Percentiles rank a stretch among this genome's conserved stretches.
These are phyloP conservation scores for Saccharomycopsis synnaedendra DNA, from an alignment of 805 yeast genomes.

Conservation along the genomic window DNA sequence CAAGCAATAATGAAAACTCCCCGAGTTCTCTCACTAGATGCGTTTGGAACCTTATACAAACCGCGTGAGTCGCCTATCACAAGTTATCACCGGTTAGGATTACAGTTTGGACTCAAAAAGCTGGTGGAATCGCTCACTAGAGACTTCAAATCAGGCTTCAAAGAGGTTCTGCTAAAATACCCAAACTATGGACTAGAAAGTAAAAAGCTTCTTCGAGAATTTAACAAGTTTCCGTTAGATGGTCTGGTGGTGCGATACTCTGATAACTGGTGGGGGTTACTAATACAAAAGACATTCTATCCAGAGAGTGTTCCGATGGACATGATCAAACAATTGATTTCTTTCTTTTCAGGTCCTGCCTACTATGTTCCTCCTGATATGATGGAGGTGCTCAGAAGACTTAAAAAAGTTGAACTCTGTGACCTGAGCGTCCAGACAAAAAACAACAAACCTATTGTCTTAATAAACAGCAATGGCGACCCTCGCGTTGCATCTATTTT, in stretches of 20 bases:
- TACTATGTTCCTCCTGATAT: constrained; percentile 47
- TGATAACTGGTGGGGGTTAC: constrained; percentile 46
- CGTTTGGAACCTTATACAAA: constrained; percentile 53
- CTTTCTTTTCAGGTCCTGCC: constrained; percentile 41
- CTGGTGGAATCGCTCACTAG: constrained; percentile 20
- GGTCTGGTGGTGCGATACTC: constrained; percentile 16
- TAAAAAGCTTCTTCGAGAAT: constrained; percentile 23
- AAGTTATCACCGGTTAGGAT: constrained; percentile 42
- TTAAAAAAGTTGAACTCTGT: constrained; percentile 14
- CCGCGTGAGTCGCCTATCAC: constrained; percentile 42
- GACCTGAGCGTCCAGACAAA: constrained; percentile 9
- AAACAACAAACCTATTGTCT: constrained; percentile 25
- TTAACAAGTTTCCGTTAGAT: not conserved
- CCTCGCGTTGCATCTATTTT: constrained; percentile 36
- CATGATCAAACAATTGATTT: constrained; percentile 35
- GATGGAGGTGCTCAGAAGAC: constrained; percentile 28
- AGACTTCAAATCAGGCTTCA: constrained; percentile 25
- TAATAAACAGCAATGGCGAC: constrained; percentile 55
- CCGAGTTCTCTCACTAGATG: constrained; percentile 49
- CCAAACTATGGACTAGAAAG: constrained; percentile 55
- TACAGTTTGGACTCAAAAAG: constrained; percentile 30
- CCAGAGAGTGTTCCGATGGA: constrained; percentile 23
- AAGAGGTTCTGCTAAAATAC: constrained; percentile 25
- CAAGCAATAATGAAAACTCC: constrained; percentile 22
- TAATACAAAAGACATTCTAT: constrained; percentile 34